These are phyloP conservation scores for Ceratobasidium sp. DNA, from an alignment of 1,284 basidiomycete genomes.

Conservation along the genomic window DNA sequence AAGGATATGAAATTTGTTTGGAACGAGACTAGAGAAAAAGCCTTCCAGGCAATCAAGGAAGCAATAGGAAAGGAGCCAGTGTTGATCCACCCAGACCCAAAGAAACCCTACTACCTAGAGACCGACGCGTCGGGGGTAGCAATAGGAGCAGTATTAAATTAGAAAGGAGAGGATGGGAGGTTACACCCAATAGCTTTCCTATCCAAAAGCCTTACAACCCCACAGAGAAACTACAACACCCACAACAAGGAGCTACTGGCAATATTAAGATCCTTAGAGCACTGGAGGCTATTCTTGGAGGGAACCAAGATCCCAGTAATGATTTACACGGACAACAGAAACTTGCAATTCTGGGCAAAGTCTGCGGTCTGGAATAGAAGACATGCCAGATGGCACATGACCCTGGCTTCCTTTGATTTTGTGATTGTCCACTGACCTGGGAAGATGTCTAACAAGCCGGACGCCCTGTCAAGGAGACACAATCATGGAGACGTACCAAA, in stretches of 20 bases:
- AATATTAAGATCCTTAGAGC: slow-evolving; percentile 18
- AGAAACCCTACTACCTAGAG: slow-evolving; percentile 2
- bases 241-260: slow-evolving; percentile 39
- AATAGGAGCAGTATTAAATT: background rate
- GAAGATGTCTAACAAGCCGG: slow-evolving; percentile 40
- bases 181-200: background rate
- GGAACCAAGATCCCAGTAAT: slow-evolving; percentile 25
- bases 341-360: background rate
- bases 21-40: slow-evolving; percentile 37
- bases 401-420: background rate
- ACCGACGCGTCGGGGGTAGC: slow-evolving; percentile 23
- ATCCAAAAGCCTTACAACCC: background rate
- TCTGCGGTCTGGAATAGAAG: slow-evolving; percentile 49
- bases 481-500: slow-evolving; percentile 38
- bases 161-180: background rate
- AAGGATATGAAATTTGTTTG: slow-evolving; percentile 46
- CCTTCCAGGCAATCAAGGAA: slow-evolving; percentile 49
- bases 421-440: background rate
- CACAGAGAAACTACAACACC: no score
- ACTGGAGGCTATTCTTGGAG: slow-evolving; percentile 49
- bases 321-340: slow-evolving; percentile 22
- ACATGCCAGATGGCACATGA: background rate
- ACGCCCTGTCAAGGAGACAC: slow-evolving; percentile 48
- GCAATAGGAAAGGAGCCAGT: slow-evolving; percentile 28
- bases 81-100: background rate